Evolutionary conservation across 305 asterid species (phyloP).

Genomic region (Solanum hybrid): DNA sequence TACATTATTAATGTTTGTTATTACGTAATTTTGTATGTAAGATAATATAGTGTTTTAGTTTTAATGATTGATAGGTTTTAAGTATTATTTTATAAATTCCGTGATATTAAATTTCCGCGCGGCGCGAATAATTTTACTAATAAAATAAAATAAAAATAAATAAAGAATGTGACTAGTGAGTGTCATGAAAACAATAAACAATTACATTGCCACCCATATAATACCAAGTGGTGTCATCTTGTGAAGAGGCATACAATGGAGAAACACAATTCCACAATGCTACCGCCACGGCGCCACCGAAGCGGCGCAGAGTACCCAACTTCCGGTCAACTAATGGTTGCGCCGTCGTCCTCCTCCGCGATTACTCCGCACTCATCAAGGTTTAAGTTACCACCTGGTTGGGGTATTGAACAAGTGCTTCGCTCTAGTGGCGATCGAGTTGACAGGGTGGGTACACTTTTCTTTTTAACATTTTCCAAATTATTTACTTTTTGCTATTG

Average conservation of each 20-base stretch:
- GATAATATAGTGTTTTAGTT: no score
- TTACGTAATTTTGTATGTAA: no score
- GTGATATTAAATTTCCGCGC: no score
- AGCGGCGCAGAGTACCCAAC: conserved; percentile 9
- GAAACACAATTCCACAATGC: background rate
- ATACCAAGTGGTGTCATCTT: background rate
- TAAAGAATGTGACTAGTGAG: background rate
- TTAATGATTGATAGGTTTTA: no score
- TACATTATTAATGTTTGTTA: no score
- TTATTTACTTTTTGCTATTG: background rate
- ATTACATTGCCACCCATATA: background rate
- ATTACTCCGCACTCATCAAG: conserved; percentile 6
- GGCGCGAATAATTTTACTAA: no score
- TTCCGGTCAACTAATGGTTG: conserved; percentile 8
- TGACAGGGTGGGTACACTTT: conserved; percentile 57
- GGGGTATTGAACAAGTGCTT: conserved; percentile 53
- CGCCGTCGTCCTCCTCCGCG: conserved; percentile 1
- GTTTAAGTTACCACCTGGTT: conserved; percentile 42
- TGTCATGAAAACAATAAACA: background rate
- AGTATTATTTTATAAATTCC: no score
- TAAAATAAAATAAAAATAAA: no score
- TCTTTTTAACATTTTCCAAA: background rate
- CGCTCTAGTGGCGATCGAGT: conserved; percentile 42
- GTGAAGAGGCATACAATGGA: background rate
- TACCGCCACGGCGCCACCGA: conserved; percentile 11